Evolutionary conservation across 2,329 filamentous ascomycete species (phyloP).

Genomic region (Sarocladiaceae sp.): DNA sequence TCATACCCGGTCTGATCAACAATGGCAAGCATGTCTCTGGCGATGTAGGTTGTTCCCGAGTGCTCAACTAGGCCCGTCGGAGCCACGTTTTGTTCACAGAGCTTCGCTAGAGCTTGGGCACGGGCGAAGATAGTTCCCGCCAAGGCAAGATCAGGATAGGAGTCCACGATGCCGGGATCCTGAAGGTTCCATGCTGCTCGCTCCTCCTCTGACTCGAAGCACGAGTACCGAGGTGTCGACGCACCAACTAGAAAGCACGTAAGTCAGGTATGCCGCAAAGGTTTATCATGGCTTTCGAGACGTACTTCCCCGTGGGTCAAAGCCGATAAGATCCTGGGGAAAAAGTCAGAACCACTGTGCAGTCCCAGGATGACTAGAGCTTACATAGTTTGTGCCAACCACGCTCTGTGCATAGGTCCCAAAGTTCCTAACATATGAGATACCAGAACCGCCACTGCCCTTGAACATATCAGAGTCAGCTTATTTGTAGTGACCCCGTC

Average conservation of each 20-base stretch:
- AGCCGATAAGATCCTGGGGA: constrained; percentile 40
- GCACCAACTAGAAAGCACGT: constrained; percentile 30
- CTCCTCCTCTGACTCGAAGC: constrained; percentile 38
- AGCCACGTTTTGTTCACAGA: constrained; percentile 35
- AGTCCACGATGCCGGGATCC: constrained; percentile 38
- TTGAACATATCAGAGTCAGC: constrained; percentile 10
- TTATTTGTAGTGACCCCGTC: not conserved
- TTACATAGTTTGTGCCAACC: constrained; percentile 39
- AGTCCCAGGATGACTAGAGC: constrained; percentile 10
- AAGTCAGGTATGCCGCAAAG: not conserved
- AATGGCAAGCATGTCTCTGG: constrained; percentile 42
- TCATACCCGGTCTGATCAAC: constrained; percentile 32
- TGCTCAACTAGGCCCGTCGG: constrained; percentile 31
- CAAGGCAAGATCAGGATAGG: constrained; percentile 38
- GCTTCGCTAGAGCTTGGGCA: constrained; percentile 32
- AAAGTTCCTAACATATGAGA: constrained; percentile 24
- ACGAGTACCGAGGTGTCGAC: constrained; percentile 44
- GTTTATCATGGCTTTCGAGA: not conserved
- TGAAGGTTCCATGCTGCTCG: constrained; percentile 36
- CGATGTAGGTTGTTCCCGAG: constrained; percentile 37
- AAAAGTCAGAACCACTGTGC: not conserved
- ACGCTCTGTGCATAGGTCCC: constrained; percentile 34
- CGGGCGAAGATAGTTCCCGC: constrained; percentile 33
- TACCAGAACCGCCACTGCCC: constrained; percentile 44
- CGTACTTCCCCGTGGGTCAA: constrained; percentile 41